Conservation (phyloP, 2,329 filamentous ascomycete genomes). For the Talaromyces verruculosus region DNA sequence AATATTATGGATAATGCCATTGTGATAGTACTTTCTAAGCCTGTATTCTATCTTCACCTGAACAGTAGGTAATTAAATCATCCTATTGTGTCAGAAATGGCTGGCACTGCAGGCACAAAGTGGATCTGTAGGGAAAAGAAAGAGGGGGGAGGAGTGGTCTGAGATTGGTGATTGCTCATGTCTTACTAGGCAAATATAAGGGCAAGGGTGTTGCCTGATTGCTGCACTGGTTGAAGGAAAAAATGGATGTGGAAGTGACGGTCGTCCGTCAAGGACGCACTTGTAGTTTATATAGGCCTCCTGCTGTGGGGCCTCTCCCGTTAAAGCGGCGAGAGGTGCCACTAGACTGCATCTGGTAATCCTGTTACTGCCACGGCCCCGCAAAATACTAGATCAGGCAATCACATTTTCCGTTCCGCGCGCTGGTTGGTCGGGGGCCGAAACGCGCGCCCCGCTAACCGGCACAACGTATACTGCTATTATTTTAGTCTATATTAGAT, state of each 20-base stretch:
- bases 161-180: background rate
- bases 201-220: background rate
- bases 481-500: too few relatives aligned
- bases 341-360: background rate
- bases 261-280: background rate
- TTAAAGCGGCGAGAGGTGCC: background rate
- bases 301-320: background rate
- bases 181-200: background rate
- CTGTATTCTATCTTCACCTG: background rate
- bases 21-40: background rate
- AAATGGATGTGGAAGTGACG: constrained; percentile 8
- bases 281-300: constrained; percentile 5
- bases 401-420: background rate
- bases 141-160: background rate
- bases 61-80: background rate
- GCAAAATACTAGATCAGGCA: constrained; percentile 3
- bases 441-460: background rate
- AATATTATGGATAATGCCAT: background rate
- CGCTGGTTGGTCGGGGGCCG: background rate
- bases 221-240: background rate
- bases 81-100: background rate
- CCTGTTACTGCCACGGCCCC: background rate
- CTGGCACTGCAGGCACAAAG: background rate
- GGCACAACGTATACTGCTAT: background rate
- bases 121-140: background rate